phyloP scores from a whole-genome alignment of 2,329 filamentous ascomycete species.

The Phyllachora maydis region DNA sequence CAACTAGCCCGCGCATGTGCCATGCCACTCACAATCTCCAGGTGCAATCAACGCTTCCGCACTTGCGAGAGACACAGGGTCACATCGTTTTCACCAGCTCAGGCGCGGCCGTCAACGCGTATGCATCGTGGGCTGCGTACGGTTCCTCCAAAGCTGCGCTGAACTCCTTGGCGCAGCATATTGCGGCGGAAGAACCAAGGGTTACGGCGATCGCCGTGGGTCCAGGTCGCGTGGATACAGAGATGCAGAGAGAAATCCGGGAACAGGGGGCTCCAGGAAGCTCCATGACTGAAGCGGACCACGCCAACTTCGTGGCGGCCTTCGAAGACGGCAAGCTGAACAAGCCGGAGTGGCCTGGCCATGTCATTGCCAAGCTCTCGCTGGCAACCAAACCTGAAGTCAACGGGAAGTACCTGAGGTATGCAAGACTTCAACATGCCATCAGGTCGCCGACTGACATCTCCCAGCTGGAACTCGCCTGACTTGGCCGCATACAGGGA shows the following conservation, averaged over 20 bases:
- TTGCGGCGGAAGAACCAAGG: conserved; percentile 57
- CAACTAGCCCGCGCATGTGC: conserved; percentile 1
- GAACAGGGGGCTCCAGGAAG: conserved; percentile 23
- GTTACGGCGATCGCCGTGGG: conserved; percentile 53
- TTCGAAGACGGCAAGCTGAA: conserved; percentile 54
- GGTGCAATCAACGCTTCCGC: conserved; percentile 50
- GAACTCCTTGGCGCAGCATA: conserved; percentile 56
- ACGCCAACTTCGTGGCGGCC: conserved; percentile 46
- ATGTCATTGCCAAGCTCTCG: conserved; percentile 67
- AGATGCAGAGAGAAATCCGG: conserved; percentile 72
- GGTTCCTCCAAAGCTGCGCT: conserved; percentile 67
- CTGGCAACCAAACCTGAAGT: conserved; percentile 42
- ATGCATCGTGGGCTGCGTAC: conserved; percentile 60
- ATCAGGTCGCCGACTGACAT: conserved; percentile 7
- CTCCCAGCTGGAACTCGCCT: conserved; percentile 26
- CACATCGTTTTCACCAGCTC: conserved; percentile 63
- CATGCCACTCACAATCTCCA: conserved; percentile 15
- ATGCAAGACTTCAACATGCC: conserved; percentile 12
- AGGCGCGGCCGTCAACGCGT: conserved; percentile 47
- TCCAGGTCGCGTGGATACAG: conserved; percentile 71
- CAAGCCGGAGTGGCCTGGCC: conserved; percentile 64
- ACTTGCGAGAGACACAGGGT: conserved; percentile 47
- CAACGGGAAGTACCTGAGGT: conserved; percentile 59
- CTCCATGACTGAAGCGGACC: conserved; percentile 31
- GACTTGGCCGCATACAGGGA: conserved; percentile 33